Evolutionary conservation across 768 basidiomycete species (phyloP), one percentile per base, ranked within the genome.

Genomic region (Suillus americanus): DNA sequence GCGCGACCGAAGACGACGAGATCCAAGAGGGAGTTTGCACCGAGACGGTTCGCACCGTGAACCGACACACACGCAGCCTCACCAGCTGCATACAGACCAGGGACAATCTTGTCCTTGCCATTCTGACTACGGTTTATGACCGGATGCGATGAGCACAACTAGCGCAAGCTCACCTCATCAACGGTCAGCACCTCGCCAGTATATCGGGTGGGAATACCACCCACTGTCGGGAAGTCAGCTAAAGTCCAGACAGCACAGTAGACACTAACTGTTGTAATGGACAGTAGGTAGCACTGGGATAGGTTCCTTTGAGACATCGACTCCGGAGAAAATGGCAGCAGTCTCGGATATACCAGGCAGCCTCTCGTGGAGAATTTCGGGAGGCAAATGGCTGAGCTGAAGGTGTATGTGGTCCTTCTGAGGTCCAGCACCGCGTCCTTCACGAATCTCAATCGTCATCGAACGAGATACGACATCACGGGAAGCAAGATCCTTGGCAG

Each of bases 261-360:
- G 25, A 55, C 16, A 82, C 94, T 80, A 78, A 97, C 95, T 95
- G 78, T 99, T 98, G 81, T 98, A 98, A 79, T 99, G 97, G 38
- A 97, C 97, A 46, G 97, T 99, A 38, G 97, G 97, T 68, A 99
- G 79, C 33, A 99, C 97, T 43, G 97, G 97, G 72, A 99, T 99
- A 38, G 97, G 97, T 77, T 99, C 96, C 83, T 99, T 99, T 67
- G 97, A 99, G 64, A 99, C 97, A 78, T 99, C 97, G 66, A 99
- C 97, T 76, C 97, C 97, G 68, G 94, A 86, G 81, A 99, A 99
- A 76, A 99, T 99, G 63, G 97, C 92, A 25, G 97, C 97, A 10
- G 97, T 99, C 83, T 99, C 97, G 55, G 97, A 99, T 75, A 99
- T 99, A 85, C 97, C 97, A 64, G 97, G 97, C 33, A 99, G 84